phyloP scores from a whole-genome alignment of 257 asterid species.

The Euphrasia confusa region DNA sequence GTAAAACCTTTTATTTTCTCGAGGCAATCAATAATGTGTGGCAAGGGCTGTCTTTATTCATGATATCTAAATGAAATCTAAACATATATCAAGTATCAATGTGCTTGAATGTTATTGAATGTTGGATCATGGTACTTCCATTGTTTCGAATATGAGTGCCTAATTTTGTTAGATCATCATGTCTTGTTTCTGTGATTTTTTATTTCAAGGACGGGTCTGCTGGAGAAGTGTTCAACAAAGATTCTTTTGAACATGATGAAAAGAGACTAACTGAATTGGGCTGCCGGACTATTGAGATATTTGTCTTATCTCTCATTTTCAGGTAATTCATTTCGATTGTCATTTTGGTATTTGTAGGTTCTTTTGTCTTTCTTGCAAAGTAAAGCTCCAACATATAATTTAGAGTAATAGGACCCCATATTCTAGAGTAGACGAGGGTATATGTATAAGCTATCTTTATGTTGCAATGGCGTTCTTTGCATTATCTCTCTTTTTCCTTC shows the following conservation, averaged over 20 bases:
- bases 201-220: constrained; percentile 58
- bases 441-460: not conserved
- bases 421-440: not conserved
- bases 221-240: constrained; percentile 75
- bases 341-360: constrained; percentile 28
- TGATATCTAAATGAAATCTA: no score
- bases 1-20: no score
- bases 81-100: no score
- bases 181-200: constrained; percentile 19
- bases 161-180: no score
- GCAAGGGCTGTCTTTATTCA: no score
- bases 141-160: no score
- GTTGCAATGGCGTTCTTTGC: constrained; percentile 1
- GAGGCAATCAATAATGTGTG: no score
- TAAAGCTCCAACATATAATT: not conserved
- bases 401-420: not conserved
- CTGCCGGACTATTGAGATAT: constrained; percentile 87
- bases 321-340: constrained; percentile 43
- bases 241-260: constrained; percentile 75
- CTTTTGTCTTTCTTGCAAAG: no score
- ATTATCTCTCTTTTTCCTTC: constrained; percentile 3
- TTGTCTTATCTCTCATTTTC: constrained; percentile 72
- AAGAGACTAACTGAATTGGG: constrained; percentile 93
- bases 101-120: no score
- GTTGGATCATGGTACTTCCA: no score